Conservation (phyloP, 805 yeast species). For the Nakazawaea anatomiae region DNA sequence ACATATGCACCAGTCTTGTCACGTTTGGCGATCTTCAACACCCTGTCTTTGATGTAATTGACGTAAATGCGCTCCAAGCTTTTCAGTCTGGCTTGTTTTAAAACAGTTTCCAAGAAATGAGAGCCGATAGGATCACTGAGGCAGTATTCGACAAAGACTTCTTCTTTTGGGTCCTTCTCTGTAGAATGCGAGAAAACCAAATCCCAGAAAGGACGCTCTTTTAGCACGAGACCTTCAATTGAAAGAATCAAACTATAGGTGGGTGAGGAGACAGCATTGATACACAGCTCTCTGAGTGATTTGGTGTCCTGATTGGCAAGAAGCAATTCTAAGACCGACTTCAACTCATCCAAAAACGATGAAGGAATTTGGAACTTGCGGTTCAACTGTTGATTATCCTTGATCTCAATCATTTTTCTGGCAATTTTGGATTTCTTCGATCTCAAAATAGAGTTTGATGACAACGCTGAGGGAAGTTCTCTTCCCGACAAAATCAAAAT, state of each 20-base stretch:
- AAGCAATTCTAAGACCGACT: conserved; percentile 38
- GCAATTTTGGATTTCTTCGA: conserved; percentile 84
- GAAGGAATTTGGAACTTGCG: conserved; percentile 64
- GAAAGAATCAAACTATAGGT: conserved; percentile 74
- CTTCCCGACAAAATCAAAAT: conserved; percentile 72
- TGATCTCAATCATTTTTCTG: conserved; percentile 86
- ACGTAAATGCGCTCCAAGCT: conserved; percentile 66
- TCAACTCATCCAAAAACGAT: conserved; percentile 52
- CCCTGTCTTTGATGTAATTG: conserved; percentile 67
- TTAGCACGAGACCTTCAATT: conserved; percentile 75
- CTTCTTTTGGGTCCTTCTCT: conserved; percentile 55
- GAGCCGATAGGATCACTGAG: conserved; percentile 89
- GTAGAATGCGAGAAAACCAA: conserved; percentile 46
- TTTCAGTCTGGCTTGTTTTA: conserved; percentile 60
- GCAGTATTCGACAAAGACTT: conserved; percentile 76
- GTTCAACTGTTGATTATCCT: conserved; percentile 68
- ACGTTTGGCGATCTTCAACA: conserved; percentile 69
- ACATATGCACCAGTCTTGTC: conserved; percentile 83
- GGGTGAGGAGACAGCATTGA: conserved; percentile 82
- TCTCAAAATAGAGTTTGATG: conserved; percentile 66
- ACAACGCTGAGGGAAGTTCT: conserved; percentile 66
- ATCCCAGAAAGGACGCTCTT: conserved; percentile 68
- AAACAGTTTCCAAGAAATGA: conserved; percentile 75
- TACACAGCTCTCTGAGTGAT: conserved; percentile 62
- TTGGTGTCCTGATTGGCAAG: conserved; percentile 33